Base-by-base conservation (phyloP, 129 eudicot genomes). In the Flaveria brownii region DNA sequence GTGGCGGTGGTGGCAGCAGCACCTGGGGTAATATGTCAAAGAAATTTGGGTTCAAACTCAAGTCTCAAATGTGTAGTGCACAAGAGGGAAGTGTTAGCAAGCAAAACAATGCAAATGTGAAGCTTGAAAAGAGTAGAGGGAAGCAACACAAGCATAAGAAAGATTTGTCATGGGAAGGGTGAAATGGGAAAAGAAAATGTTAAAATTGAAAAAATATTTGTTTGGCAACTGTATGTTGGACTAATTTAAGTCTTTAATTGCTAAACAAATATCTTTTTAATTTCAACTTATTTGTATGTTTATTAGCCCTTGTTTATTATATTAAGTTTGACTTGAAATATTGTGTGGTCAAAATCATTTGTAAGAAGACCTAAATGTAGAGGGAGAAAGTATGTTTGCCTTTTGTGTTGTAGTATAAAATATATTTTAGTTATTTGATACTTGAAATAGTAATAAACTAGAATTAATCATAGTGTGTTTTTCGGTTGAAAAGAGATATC, bases 61-160 rank as follows among this genome's bases (percentile, higher is more conserved):
- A 88, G 96, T 91, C 98, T 52, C 97, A 91, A 54, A 88, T 93
- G 98, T 93, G 98, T 83, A 93, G 96, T 61, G 96, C 97, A 80
- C 96, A 93, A 80, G 96, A 93, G 74, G 98, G 93, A n/a, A 87
- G 96, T 60, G 92, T 93, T 54, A 93, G 85, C 68, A 88, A 90
- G 82, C 96, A 88, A 74, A 87, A 77, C 36, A 79, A 72, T 61
- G 83, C 78, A 55, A 76, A n/a, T 84, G 91, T 77, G 68, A 90
- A 81, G 82, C 42, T 63, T 80, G 90, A 87, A 16, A 89, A 87
- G 86, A 79, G 60, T 3, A 87, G 82, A 79, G 92, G 84, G 52
- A 88, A 81, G 71, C 82, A 70, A 25, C 88, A 85, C 70, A 90
- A 82, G 85, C 92, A 83, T 17, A 85, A 88, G 87, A 90, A 88